A percentile compares a stretch with the other conserved stretches of the same genome.
Evolutionary conservation across 1,139 yeast species (phyloP).

Genomic region (Blastobotrys petasosporus): DNA sequence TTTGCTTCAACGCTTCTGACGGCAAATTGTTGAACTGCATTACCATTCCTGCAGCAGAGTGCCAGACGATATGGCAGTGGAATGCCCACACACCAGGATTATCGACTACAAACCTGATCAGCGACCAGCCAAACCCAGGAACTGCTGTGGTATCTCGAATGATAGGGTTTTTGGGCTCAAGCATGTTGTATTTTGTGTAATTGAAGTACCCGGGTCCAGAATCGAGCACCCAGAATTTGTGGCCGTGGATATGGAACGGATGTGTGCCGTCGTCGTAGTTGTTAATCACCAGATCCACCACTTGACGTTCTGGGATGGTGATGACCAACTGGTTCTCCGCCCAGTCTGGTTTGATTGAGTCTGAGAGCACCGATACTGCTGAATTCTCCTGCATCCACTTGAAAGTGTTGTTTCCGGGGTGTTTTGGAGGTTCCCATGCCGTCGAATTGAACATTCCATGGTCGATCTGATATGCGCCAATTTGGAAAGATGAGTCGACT

Average conservation of each 20-base stretch:
- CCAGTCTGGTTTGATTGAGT: slow-evolving; percentile 16
- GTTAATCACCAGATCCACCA: slow-evolving; percentile 66
- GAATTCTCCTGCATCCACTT: neutral
- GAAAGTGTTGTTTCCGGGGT: neutral
- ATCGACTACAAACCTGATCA: slow-evolving; percentile 53
- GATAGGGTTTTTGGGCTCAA: slow-evolving; percentile 38
- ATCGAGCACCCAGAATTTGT: slow-evolving; percentile 64
- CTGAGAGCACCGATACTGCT: neutral
- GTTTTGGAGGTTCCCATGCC: slow-evolving; percentile 42
- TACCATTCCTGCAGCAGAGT: slow-evolving; percentile 43
- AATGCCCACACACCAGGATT: slow-evolving; percentile 77
- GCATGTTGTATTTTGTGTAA: slow-evolving; percentile 46
- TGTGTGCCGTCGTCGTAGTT: slow-evolving; percentile 78
- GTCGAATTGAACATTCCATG: slow-evolving; percentile 48
- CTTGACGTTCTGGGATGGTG: slow-evolving; percentile 40
- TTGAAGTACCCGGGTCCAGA: slow-evolving; percentile 39
- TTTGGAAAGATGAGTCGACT: slow-evolving; percentile 36
- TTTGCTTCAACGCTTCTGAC: slow-evolving; percentile 12
- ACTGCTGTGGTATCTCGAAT: slow-evolving; percentile 64
- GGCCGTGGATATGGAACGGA: slow-evolving; percentile 94
- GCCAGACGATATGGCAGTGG: slow-evolving; percentile 79
- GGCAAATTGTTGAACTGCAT: slow-evolving; percentile 25
- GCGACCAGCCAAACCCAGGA: slow-evolving; percentile 53
- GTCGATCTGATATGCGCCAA: slow-evolving; percentile 44
- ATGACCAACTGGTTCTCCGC: slow-evolving; percentile 33